A percentile compares a stretch with the other conserved stretches of the same genome.
These are phyloP conservation scores for Brachypodium distachyon DNA, from an alignment of 202 grass and related monocot species.

Conservation along the genomic window DNA sequence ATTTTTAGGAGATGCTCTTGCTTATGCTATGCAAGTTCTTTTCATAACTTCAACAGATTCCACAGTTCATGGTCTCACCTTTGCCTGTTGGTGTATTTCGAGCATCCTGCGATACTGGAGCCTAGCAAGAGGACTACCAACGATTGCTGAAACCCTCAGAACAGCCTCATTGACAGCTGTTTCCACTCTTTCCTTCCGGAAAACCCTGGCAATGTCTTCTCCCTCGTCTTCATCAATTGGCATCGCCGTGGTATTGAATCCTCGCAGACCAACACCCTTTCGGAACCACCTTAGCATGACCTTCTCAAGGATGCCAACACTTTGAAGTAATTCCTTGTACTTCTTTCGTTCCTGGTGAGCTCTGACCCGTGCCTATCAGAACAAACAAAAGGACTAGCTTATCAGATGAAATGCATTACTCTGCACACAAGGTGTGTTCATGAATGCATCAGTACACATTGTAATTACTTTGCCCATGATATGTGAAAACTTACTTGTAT, in stretches of 20 bases:
- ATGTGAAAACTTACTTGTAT: slow-evolving; percentile 59
- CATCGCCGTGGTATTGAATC: slow-evolving; percentile 44
- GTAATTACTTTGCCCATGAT: neutral
- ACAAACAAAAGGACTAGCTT: slow-evolving; percentile 7
- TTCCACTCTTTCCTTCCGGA: slow-evolving; percentile 77
- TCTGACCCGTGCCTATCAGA: slow-evolving; percentile 66
- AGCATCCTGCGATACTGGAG: slow-evolving; percentile 78
- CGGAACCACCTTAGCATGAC: slow-evolving; percentile 60
- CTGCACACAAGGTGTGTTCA: neutral
- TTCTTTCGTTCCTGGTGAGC: slow-evolving; percentile 69
- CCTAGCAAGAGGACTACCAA: slow-evolving; percentile 36
- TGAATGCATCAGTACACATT: neutral
- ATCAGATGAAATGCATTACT: neutral
- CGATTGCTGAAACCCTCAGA: slow-evolving; percentile 49
- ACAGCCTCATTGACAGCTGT: slow-evolving; percentile 59
- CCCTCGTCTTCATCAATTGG: slow-evolving; percentile 49
- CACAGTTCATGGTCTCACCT: slow-evolving; percentile 36
- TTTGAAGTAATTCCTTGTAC: slow-evolving; percentile 44
- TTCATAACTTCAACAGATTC: neutral
- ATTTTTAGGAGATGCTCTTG: neutral
- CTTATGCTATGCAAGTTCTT: neutral
- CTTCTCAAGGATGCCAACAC: slow-evolving; percentile 72
- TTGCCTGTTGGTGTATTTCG: slow-evolving; percentile 42
- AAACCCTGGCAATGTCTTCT: slow-evolving; percentile 48
- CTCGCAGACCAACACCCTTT: slow-evolving; percentile 55